phyloP scores from a whole-genome alignment of 768 basidiomycete species.

The Kondoa malvinella region DNA sequence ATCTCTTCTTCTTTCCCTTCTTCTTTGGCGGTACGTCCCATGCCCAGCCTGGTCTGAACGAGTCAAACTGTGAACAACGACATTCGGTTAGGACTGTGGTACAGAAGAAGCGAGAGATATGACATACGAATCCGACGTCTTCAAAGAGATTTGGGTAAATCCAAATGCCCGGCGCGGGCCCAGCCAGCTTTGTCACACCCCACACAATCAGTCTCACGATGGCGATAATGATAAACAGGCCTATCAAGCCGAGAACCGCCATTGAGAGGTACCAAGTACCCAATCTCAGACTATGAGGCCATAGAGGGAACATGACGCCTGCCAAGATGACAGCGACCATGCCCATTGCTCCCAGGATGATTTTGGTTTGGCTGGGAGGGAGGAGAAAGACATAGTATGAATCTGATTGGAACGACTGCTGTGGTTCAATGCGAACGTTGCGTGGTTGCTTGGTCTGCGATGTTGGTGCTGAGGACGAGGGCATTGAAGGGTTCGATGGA shows the following conservation, averaged over 20 bases:
- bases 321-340: constrained; percentile 91
- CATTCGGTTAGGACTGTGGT: constrained; percentile 1
- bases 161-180: constrained; percentile 77
- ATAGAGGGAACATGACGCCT: constrained; percentile 97
- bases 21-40: constrained; percentile 75
- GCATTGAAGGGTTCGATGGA: constrained; percentile 1
- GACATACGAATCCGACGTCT: constrained; percentile 90
- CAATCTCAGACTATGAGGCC: constrained; percentile 79
- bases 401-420: constrained; percentile 54
- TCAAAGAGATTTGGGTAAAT: constrained; percentile 96
- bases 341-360: constrained; percentile 68
- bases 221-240: constrained; percentile 74
- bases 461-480: not conserved
- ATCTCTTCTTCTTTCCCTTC: constrained; percentile 42
- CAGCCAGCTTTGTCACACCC: constrained; percentile 69
- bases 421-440: constrained; percentile 52
- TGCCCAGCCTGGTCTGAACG: constrained; percentile 90
- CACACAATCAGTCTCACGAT: constrained; percentile 85
- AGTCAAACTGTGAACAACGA: constrained; percentile 53
- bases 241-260: constrained; percentile 69
- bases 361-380: constrained; percentile 82
- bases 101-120: not conserved
- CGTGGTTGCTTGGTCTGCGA: constrained; percentile 40
- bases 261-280: constrained; percentile 94
- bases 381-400: constrained; percentile 96